Evolutionary conservation across 345 rosid genomes (phyloP).

Genomic region (Crucihimalaya himalaica): DNA sequence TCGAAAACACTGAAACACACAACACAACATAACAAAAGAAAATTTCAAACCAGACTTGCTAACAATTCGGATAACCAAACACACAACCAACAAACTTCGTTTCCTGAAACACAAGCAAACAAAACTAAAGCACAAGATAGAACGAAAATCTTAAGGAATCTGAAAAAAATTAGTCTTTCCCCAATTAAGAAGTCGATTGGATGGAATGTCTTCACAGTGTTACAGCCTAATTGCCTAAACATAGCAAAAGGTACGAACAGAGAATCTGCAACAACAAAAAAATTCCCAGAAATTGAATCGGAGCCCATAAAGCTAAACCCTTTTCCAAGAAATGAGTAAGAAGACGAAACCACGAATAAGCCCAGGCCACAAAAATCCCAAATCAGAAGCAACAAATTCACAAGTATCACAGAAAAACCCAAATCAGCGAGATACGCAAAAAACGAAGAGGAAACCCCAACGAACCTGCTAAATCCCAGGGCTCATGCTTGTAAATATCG

Average conservation of each 20-base stretch:
- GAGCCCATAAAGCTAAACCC: not conserved
- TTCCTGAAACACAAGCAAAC: conserved; percentile 39
- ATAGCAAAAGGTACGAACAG: conserved; percentile 18
- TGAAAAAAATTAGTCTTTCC: not conserved
- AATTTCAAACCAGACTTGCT: not conserved
- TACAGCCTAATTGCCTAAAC: conserved; percentile 11
- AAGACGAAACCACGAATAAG: conserved; percentile 6
- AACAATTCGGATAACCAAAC: not conserved
- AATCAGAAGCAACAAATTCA: conserved; percentile 8
- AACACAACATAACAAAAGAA: conserved; percentile 2
- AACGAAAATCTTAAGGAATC: not conserved
- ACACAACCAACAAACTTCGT: conserved; percentile 21
- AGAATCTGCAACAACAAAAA: conserved; percentile 4
- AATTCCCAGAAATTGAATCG: not conserved
- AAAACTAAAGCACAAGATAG: not conserved
- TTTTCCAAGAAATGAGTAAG: not conserved
- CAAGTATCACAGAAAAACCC: not conserved
- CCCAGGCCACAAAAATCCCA: conserved; percentile 20
- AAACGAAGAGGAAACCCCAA: not conserved
- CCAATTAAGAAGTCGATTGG: not conserved
- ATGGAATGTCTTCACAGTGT: not conserved
- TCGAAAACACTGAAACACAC: conserved; percentile 53
- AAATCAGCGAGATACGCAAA: not conserved
- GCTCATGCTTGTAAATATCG: conserved; percentile 89
- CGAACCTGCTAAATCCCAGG: conserved; percentile 82